Base-by-base conservation (phyloP, 2,329 filamentous ascomycete species). In the Stagonosporopsis rhizophila region DNA sequence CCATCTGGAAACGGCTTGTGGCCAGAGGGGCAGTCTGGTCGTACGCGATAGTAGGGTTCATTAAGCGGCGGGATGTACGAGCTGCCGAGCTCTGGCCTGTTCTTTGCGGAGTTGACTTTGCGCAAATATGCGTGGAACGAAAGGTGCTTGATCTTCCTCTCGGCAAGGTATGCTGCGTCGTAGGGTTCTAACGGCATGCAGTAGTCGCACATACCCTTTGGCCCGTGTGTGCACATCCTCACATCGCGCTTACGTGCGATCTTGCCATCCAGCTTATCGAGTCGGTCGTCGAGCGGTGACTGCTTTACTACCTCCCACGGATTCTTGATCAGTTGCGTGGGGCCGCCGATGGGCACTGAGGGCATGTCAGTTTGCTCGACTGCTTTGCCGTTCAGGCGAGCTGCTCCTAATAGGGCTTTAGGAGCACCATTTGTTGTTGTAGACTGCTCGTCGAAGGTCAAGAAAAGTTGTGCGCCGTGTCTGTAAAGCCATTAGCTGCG, bases 151-250 rank as follows among this genome's bases (percentile, higher is more conserved):
- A 99, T 97, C 83, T 97, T 97, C 82, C 94, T 96, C 68, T 99
- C 94, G 27, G 87, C 86, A 17, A 99, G 84, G 69, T 97, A 97
- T 52, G 87, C 87, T n/a, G 89, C 77, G 70, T 96, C 89, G 77
- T 96, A 99, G 0, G 95, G 95, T 71, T 99, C 95, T 46, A 98
- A 80, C 0, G 96, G 96, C 86, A 96, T 96, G 80, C 95, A 99
- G 78, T 97, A 96, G 78, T 99, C 95, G 77, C 95, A 99, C 95
- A 99, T 99, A 75, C 95, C 95, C 78, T 96, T 98, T 47, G 90
- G 88, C 1, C 94, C 94, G 75, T 99, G 95, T 60, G 91, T 89
- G 80, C 95, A 99, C 92, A 99, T 95, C 73, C 90, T 91, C 56
- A 79, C 75, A 74, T 96, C 91, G 56, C 84, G 84, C 59, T 85